These are phyloP conservation scores for Monosporascus ibericus DNA, from an alignment of 2,329 filamentous ascomycete genomes.

Conservation along the genomic window DNA sequence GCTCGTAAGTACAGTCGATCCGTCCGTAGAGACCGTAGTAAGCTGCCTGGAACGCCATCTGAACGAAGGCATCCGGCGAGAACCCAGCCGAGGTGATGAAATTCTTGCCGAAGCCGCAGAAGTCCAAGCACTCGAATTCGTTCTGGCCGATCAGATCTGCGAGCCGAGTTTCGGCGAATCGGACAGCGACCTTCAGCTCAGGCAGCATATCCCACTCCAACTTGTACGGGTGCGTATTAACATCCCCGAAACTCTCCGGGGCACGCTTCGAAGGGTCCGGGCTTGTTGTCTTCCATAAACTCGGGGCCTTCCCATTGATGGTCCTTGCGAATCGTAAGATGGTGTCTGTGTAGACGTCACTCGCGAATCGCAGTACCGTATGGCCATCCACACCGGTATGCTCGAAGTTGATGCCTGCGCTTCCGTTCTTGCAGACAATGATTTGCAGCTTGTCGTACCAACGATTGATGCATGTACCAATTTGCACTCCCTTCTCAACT, in stretches of 20 bases:
- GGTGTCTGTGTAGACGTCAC: slow-evolving; percentile 94
- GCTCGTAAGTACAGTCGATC: slow-evolving; percentile 93
- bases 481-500: slow-evolving; percentile 87
- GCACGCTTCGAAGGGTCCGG: slow-evolving; percentile 91
- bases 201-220: slow-evolving; percentile 97
- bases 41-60: slow-evolving; percentile 98
- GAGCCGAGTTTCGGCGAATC: slow-evolving; percentile 90
- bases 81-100: slow-evolving; percentile 97
- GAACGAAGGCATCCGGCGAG: slow-evolving; percentile 93
- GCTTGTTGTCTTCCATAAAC: slow-evolving; percentile 82
- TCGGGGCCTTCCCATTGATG: slow-evolving; percentile 90
- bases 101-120: slow-evolving; percentile 85
- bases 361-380: slow-evolving; percentile 92
- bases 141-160: slow-evolving; percentile 95
- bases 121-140: slow-evolving; percentile 90
- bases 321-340: slow-evolving; percentile 91
- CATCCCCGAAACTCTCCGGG: slow-evolving; percentile 84
- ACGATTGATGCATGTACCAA: slow-evolving; percentile 93
- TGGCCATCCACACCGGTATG: slow-evolving; percentile 97
- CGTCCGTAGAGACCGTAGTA: slow-evolving; percentile 96
- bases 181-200: slow-evolving; percentile 81
- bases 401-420: slow-evolving; percentile 97
- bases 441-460: slow-evolving; percentile 99
- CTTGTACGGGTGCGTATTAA: slow-evolving; percentile 90
- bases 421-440: slow-evolving; percentile 98